Evolutionary conservation across 1,284 basidiomycete genomes (phyloP).

Genomic region (Austropuccinia psidii): DNA sequence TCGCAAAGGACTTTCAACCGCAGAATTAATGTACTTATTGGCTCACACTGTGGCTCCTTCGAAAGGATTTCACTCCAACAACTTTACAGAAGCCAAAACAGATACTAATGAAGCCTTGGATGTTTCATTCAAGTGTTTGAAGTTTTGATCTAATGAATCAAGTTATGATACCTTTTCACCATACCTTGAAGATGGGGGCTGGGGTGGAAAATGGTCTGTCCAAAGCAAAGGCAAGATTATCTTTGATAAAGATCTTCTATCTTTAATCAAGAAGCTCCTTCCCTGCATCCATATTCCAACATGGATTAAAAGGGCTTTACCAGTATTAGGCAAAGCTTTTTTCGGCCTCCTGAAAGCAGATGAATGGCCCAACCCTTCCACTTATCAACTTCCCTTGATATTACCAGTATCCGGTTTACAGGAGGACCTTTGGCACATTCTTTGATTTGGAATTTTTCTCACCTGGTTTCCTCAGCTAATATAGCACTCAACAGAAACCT

Average conservation of each 20-base stretch:
- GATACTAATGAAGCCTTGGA: no score
- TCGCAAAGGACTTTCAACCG: neutral
- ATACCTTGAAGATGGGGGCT: no score
- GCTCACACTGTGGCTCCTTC: no score
- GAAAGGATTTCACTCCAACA: no score
- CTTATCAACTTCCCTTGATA: no score
- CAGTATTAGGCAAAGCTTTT: neutral
- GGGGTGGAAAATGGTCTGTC: neutral
- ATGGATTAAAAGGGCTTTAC: conserved; percentile 3
- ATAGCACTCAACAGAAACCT: neutral
- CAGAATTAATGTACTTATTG: no score
- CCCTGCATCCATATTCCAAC: neutral
- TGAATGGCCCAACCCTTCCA: conserved; percentile 37
- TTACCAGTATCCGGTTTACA: neutral
- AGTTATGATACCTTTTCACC: no score
- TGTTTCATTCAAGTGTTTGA: neutral
- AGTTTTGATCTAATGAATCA: neutral
- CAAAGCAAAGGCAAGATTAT: neutral
- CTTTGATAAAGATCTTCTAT: neutral
- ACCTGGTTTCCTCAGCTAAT: neutral
- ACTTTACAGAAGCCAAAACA: no score
- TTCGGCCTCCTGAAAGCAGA: conserved; percentile 37
- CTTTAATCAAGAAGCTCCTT: neutral
- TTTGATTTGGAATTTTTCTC: neutral
- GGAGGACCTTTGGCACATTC: neutral